Evolutionary conservation across 768 basidiomycete genomes (phyloP), one percentile per base, ranked within the genome.

Genomic region (Mycena capillaripes): DNA sequence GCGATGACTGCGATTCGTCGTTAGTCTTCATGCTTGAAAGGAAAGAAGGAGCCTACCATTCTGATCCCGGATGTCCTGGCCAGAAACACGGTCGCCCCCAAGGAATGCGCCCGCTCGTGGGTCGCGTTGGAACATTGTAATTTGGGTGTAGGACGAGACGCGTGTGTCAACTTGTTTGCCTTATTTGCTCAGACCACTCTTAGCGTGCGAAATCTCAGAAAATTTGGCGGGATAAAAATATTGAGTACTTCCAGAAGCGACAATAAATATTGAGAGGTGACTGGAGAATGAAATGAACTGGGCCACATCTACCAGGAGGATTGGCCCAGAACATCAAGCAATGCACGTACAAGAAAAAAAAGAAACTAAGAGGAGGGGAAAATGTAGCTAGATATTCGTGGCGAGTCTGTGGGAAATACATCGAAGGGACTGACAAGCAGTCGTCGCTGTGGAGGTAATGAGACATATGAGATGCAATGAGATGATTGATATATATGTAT

Each of bases 1-100:
- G 97, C 98, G 78, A 96, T 90, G 77, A 99, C 97, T 98, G 82
- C 71, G 70, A 75, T 69, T 62, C 25, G 11, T 25, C 11, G 52
- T 58, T 71, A 58, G 67, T 50, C 11, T 27, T 36, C 16, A 23
- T 40, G 11, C 21, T 48, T 36, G 25, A n/a, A 48, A 11, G 48
- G 66, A 42, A 52, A 44, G 55, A 40, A 42, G 71, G n/a, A 30
- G 79, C 86, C 73, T 72, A 96, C 97, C 96, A 93, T 98, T 97
- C 84, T 97, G 96, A 84, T 98, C 96, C 73, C 97, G 90, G 68
- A 99, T 95, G 80, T 98, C 97, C 81, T 97, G 97, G 4, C 97
- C 97, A 75, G 95, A 94, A 21, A 97, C 92, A 78, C 97, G 88
- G 84, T 97, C 95, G 30, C 97, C 97, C 66, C 97, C 97, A 21